phyloP scores from a whole-genome alignment of 2,329 filamentous ascomycete genomes.

The Cercospora sp. region DNA sequence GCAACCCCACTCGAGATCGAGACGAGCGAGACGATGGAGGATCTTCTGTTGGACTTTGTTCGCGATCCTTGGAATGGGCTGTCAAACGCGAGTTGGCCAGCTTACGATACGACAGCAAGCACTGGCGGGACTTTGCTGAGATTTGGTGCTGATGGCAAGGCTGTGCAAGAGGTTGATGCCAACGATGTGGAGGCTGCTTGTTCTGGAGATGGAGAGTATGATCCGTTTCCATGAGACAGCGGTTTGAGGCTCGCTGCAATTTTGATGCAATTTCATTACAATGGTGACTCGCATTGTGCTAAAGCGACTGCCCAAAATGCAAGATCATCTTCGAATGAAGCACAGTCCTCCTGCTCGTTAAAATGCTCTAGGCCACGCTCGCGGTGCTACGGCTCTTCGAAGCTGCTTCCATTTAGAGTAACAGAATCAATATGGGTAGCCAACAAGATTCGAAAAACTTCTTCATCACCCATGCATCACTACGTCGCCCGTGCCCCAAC shows the following conservation, averaged over 20 bases:
- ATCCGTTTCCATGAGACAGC: neutral
- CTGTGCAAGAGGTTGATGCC: slow-evolving; percentile 23
- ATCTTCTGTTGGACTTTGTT: slow-evolving; percentile 41
- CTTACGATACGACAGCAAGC: slow-evolving; percentile 29
- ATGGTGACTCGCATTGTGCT: neutral
- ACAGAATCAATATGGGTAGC: neutral
- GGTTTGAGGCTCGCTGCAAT: neutral
- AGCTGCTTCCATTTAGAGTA: neutral
- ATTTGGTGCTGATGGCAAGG: slow-evolving; percentile 27
- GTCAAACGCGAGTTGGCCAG: slow-evolving; percentile 35
- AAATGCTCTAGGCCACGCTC: neutral
- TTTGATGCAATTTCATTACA: neutral
- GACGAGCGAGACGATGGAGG: slow-evolving; percentile 41
- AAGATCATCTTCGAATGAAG: neutral
- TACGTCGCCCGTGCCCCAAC: neutral
- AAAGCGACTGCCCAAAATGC: neutral
- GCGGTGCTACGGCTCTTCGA: neutral
- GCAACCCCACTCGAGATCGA: slow-evolving; percentile 35
- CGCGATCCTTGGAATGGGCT: slow-evolving; percentile 35
- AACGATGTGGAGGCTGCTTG: slow-evolving; percentile 26
- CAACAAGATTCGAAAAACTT: neutral
- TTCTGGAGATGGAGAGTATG: slow-evolving; percentile 1
- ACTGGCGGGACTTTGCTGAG: slow-evolving; percentile 23
- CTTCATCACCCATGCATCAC: neutral
- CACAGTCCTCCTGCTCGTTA: neutral